Evolutionary conservation across 306 rosid genomes (phyloP).

Genomic region (Acacia acuminata): DNA sequence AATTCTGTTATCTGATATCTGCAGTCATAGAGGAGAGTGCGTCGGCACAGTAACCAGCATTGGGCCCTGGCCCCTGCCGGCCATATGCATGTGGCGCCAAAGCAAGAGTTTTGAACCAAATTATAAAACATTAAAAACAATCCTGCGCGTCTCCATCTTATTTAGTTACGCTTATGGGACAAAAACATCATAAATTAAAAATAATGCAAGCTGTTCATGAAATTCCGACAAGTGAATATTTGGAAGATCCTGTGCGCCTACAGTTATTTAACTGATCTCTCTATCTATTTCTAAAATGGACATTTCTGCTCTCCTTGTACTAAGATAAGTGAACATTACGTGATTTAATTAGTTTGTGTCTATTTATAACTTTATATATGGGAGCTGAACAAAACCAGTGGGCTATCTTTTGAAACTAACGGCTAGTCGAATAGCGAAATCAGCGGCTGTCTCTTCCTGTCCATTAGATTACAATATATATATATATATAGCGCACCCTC

Average conservation of each 20-base stretch:
- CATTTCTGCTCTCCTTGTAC: neutral
- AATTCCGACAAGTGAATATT: neutral
- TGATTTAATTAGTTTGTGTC: neutral
- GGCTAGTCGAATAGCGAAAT: neutral
- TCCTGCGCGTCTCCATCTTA: neutral
- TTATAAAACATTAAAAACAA: neutral
- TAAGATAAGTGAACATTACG: neutral
- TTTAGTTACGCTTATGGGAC: neutral
- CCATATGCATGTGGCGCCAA: neutral
- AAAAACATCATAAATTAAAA: neutral
- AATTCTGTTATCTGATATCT: neutral
- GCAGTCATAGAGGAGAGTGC: neutral
- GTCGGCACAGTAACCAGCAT: neutral
- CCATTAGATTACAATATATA: neutral
- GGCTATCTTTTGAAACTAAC: neutral
- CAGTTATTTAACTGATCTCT: neutral
- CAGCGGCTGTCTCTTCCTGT: constrained; percentile 1
- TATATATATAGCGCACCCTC: too few species aligned
- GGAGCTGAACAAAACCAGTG: neutral
- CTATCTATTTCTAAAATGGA: neutral
- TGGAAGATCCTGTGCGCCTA: constrained; percentile 11
- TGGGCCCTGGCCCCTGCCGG: too few species aligned
- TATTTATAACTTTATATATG: too few species aligned
- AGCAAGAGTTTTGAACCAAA: neutral
- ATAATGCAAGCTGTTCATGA: neutral